phyloP scores from a whole-genome alignment of 2,329 filamentous ascomycete species.

The Plectosphaerella plurivora region DNA sequence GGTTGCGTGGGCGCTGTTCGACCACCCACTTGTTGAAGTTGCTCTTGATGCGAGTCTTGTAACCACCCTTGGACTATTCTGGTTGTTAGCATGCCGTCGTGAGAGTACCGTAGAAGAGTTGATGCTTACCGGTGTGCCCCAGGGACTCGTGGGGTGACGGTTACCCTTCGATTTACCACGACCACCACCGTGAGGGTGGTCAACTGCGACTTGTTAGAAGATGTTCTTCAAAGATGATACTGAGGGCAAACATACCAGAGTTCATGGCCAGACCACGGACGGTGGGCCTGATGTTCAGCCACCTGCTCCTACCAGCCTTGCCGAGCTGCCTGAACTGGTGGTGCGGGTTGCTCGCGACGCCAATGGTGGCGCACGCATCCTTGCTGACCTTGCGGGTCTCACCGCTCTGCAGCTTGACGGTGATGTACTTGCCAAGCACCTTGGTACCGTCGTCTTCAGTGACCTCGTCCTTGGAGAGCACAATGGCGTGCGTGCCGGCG shows the following conservation, averaged over 20 bases:
- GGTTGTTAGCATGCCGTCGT: constrained; percentile 21
- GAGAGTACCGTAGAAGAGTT: background rate
- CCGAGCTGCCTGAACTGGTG: constrained; percentile 87
- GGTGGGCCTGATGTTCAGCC: constrained; percentile 90
- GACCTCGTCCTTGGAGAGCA: constrained; percentile 85
- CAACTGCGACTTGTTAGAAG: constrained; percentile 45
- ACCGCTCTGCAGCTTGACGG: constrained; percentile 83
- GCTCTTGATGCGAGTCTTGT: constrained; percentile 84
- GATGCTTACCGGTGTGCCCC: constrained; percentile 83
- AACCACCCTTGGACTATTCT: constrained; percentile 70
- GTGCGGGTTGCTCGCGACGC: constrained; percentile 88
- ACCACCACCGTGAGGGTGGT: constrained; percentile 98
- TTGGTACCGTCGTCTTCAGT: constrained; percentile 54
- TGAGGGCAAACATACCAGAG: constrained; percentile 56
- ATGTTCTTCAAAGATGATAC: background rate
- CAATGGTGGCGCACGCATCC: constrained; percentile 91
- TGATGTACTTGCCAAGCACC: constrained; percentile 72
- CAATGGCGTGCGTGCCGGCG: constrained; percentile 85
- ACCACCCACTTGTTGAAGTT: constrained; percentile 94
- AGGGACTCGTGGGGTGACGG: constrained; percentile 88
- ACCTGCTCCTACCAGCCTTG: constrained; percentile 89
- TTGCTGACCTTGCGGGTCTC: constrained; percentile 86
- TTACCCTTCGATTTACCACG: constrained; percentile 99
- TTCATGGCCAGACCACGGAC: constrained; percentile 99
- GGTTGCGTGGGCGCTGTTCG: constrained; percentile 75